Conservation (phyloP, 2,329 filamentous ascomycete species). For the Chaetomiaceae sp. region DNA sequence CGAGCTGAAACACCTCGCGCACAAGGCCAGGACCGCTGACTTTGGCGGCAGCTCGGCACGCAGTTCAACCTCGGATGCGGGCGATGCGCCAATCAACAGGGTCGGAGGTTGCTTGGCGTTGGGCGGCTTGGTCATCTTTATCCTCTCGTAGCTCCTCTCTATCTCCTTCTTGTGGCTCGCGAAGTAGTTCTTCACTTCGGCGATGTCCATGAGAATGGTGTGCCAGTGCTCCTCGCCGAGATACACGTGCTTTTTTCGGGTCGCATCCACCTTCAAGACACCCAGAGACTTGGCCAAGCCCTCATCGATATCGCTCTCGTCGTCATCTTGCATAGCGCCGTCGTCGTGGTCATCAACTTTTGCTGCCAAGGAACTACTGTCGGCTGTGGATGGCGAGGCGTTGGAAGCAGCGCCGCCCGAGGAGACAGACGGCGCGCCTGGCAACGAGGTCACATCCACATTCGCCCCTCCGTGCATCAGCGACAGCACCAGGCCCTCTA, state of each 20-base stretch:
- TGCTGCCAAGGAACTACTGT: conserved; percentile 30
- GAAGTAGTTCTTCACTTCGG: conserved; percentile 93
- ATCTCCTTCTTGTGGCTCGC: conserved; percentile 79
- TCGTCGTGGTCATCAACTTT: conserved; percentile 53
- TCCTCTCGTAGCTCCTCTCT: conserved; percentile 71
- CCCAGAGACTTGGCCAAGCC: conserved; percentile 67
- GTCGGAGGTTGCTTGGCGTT: conserved; percentile 60
- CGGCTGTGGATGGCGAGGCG: conserved; percentile 26
- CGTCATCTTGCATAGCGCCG: conserved; percentile 43
- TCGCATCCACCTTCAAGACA: conserved; percentile 72
- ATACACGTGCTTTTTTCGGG: conserved; percentile 73
- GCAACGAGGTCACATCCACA: conserved; percentile 35
- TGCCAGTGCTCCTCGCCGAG: conserved; percentile 81
- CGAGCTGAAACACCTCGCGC: conserved; percentile 87
- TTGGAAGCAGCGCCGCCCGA: conserved; percentile 18
- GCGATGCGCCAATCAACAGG: conserved; percentile 69
- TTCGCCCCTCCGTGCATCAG: conserved; percentile 80
- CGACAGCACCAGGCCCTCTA: conserved; percentile 86
- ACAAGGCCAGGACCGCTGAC: conserved; percentile 74
- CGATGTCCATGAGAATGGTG: conserved; percentile 70
- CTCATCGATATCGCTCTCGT: conserved; percentile 63
- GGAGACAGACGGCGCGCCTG: conserved; percentile 23
- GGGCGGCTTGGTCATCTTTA: conserved; percentile 61
- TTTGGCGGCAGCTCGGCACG: conserved; percentile 74
- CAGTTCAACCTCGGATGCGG: conserved; percentile 68